Evolutionary conservation across 345 rosid genomes (phyloP).

Genomic region (Arabidopsis suecica): DNA sequence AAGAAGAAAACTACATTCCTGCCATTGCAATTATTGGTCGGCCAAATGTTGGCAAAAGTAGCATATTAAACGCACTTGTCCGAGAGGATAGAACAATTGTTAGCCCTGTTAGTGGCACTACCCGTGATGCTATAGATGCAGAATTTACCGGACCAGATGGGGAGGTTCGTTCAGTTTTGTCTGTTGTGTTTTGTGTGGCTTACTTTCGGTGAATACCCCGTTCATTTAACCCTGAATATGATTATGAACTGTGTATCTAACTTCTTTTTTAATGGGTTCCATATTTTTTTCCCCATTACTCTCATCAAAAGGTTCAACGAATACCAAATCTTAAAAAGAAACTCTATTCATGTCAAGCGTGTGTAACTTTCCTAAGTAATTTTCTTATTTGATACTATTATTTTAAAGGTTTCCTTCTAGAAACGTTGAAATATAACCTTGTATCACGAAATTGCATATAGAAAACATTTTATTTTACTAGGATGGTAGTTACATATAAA

Average conservation of each 20-base stretch:
- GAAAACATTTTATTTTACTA: neutral
- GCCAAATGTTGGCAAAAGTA: conserved; percentile 98
- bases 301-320: conserved; percentile 10
- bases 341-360: neutral
- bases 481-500: too few species aligned
- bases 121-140: conserved; percentile 98
- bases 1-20: conserved; percentile 74
- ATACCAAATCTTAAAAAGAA: neutral
- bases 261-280: neutral
- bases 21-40: conserved; percentile 95
- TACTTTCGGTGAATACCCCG: neutral
- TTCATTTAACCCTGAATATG: conserved; percentile 19
- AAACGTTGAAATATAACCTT: conserved; percentile 1
- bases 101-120: conserved; percentile 97
- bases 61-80: conserved; percentile 93
- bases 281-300: neutral
- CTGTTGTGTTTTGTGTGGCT: neutral
- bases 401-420: conserved; percentile 1
- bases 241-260: conserved; percentile 27
- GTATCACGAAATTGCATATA: neutral
- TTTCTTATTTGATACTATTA: neutral
- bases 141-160: conserved; percentile 88
- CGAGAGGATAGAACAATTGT: conserved; percentile 98
- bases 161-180: conserved; percentile 58
- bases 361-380: conserved; percentile 5